A percentile compares a stretch with the other conserved stretches of the same genome.
Conservation (phyloP, 2,329 filamentous ascomycete genomes). For the Diaporthe velutina region DNA sequence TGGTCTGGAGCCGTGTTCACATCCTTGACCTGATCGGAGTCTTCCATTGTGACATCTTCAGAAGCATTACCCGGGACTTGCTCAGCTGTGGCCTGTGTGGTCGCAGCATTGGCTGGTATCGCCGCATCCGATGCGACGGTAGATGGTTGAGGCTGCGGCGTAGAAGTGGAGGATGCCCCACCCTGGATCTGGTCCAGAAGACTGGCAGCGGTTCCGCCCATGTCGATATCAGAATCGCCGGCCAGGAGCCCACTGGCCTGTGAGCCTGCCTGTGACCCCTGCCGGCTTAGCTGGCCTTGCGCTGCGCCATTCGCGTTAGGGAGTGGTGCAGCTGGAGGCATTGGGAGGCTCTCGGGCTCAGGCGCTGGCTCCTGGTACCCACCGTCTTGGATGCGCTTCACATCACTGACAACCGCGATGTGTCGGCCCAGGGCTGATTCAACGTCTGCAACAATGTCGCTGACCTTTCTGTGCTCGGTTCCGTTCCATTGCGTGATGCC, state of each 20-base stretch:
- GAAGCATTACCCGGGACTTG: conserved; percentile 43
- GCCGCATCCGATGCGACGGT: conserved; percentile 67
- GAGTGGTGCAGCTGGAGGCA: conserved; percentile 45
- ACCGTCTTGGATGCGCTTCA: conserved; percentile 82
- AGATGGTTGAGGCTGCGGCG: conserved; percentile 72
- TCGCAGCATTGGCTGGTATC: conserved; percentile 66
- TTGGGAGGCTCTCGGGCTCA: conserved; percentile 52
- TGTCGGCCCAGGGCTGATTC: conserved; percentile 78
- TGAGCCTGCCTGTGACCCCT: conserved; percentile 67
- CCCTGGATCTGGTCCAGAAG: conserved; percentile 78
- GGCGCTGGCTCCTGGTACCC: conserved; percentile 76
- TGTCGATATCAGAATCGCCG: conserved; percentile 73
- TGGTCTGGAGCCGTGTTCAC: conserved; percentile 65
- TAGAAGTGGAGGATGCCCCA: conserved; percentile 70
- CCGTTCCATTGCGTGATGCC: conserved; percentile 53
- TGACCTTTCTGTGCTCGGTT: conserved; percentile 68
- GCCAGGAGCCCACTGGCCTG: conserved; percentile 68
- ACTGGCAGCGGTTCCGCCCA: conserved; percentile 73
- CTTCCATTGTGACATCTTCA: conserved; percentile 58
- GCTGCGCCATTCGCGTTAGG: conserved; percentile 42
- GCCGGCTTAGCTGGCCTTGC: conserved; percentile 58
- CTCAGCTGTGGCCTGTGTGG: conserved; percentile 55
- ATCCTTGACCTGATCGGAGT: conserved; percentile 52
- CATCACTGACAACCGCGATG: conserved; percentile 72
- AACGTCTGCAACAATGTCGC: conserved; percentile 81